Evolutionary conservation across 2,329 filamentous ascomycete species (phyloP).

Genomic region (Claviceps sp.): DNA sequence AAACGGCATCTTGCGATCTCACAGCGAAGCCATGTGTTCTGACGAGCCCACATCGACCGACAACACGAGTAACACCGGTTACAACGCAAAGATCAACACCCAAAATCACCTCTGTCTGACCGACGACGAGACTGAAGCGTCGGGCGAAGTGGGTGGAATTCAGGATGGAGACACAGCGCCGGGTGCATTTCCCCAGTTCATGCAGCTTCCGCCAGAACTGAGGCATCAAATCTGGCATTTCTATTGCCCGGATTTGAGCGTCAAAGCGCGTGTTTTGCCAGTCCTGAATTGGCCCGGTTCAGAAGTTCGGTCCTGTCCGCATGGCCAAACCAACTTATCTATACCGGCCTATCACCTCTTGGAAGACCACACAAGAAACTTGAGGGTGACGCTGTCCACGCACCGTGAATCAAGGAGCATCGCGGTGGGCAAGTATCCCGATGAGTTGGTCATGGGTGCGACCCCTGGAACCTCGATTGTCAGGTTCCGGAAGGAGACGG

Average conservation of each 20-base stretch:
- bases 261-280: conserved; percentile 11
- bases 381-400: conserved; percentile 20
- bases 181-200: conserved; percentile 13
- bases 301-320: not conserved
- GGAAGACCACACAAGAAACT: conserved; percentile 14
- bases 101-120: not conserved
- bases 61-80: conserved; percentile 1
- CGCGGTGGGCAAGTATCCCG: conserved; percentile 18
- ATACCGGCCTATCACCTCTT: conserved; percentile 14
- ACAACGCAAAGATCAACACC: conserved; percentile 1
- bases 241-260: conserved; percentile 18
- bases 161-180: not conserved
- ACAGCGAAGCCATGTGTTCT: not conserved
- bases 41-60: not conserved
- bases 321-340: conserved; percentile 4
- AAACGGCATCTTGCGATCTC: not conserved
- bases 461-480: conserved; percentile 13
- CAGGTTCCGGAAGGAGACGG: conserved; percentile 17
- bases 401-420: conserved; percentile 23
- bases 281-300: conserved; percentile 4
- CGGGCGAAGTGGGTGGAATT: not conserved
- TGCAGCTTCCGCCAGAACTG: conserved; percentile 20
- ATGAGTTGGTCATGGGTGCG: conserved; percentile 17
- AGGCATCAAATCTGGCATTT: conserved; percentile 20
- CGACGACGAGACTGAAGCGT: conserved; percentile 7